Conservation (phyloP, 345 rosid species). For the Boechera stricta region DNA sequence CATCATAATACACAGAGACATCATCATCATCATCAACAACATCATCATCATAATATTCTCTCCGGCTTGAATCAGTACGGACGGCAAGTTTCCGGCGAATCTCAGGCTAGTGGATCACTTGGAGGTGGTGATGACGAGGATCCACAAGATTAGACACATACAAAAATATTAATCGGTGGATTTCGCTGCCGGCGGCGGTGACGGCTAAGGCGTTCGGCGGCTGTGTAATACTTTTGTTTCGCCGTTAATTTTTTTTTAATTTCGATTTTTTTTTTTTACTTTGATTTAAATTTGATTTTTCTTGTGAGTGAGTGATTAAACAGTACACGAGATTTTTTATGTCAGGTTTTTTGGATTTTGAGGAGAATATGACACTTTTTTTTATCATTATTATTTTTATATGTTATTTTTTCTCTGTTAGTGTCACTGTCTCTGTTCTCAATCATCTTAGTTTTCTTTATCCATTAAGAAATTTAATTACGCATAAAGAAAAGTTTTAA, state of each 20-base stretch:
- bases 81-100: slow-evolving; percentile 59
- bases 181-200: slow-evolving; percentile 46
- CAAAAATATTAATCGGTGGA: slow-evolving; percentile 43
- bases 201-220: slow-evolving; percentile 40
- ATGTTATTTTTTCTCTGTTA: slow-evolving; percentile 1
- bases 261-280: slow-evolving; percentile 3
- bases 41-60: slow-evolving; percentile 60
- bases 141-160: slow-evolving; percentile 54
- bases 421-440: slow-evolving; percentile 41
- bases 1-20: slow-evolving; percentile 42
- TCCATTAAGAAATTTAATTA: slow-evolving; percentile 27
- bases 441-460: slow-evolving; percentile 37
- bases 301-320: slow-evolving; percentile 63
- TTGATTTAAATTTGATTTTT: slow-evolving; percentile 59
- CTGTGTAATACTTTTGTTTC: slow-evolving; percentile 58
- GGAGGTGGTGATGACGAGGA: slow-evolving; percentile 61
- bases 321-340: slow-evolving; percentile 48
- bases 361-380: slow-evolving; percentile 47
- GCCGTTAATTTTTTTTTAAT: slow-evolving; percentile 34
- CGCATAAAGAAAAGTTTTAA: slow-evolving; percentile 1
- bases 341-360: slow-evolving; percentile 51
- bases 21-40: slow-evolving; percentile 40
- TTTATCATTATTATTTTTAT: slow-evolving; percentile 30
- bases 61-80: slow-evolving; percentile 73
- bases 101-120: slow-evolving; percentile 84